Evolutionary conservation across 306 rosid genomes (phyloP).

Genomic region (Vigna radiata): DNA sequence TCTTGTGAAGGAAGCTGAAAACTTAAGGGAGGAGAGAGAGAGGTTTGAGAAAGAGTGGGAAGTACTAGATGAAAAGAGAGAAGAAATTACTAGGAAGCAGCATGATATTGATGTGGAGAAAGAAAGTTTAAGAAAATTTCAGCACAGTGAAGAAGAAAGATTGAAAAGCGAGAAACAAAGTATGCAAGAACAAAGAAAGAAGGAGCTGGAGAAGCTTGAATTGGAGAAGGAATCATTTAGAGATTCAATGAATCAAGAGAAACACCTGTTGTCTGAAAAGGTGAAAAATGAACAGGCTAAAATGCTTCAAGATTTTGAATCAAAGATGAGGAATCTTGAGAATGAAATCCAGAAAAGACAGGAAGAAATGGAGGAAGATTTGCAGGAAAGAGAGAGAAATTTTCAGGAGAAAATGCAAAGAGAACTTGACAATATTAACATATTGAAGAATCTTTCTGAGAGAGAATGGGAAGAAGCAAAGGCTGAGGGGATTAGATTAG

Average conservation of each 20-base stretch:
- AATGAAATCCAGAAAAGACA: conserved; percentile 60
- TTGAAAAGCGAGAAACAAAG: conserved; percentile 67
- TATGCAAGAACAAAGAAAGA: conserved; percentile 58
- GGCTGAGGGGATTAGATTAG: conserved; percentile 58
- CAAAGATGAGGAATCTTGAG: conserved; percentile 65
- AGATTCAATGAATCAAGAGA: conserved; percentile 63
- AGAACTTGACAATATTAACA: conserved; percentile 59
- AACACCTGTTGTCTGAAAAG: conserved; percentile 63
- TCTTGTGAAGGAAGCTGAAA: conserved; percentile 65
- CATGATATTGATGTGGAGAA: conserved; percentile 63
- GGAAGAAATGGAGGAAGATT: conserved; percentile 63
- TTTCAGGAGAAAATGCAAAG: conserved; percentile 77
- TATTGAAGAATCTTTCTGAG: conserved; percentile 63
- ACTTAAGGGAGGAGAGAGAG: conserved; percentile 74
- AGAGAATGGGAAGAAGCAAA: conserved; percentile 72
- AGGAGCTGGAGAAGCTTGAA: conserved; percentile 74
- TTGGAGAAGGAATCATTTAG: conserved; percentile 75
- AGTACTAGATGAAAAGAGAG: conserved; percentile 74
- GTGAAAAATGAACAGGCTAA: conserved; percentile 59
- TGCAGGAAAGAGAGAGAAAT: conserved; percentile 64
- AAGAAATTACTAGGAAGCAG: conserved; percentile 58
- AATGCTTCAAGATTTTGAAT: conserved; percentile 74
- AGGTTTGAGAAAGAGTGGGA: conserved; percentile 93
- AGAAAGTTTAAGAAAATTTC: conserved; percentile 64
- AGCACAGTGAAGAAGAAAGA: conserved; percentile 63